Evolutionary conservation across 345 rosid genomes (phyloP), one percentile per base, ranked within the genome.

Genomic region (Geranium rotundifolium): DNA sequence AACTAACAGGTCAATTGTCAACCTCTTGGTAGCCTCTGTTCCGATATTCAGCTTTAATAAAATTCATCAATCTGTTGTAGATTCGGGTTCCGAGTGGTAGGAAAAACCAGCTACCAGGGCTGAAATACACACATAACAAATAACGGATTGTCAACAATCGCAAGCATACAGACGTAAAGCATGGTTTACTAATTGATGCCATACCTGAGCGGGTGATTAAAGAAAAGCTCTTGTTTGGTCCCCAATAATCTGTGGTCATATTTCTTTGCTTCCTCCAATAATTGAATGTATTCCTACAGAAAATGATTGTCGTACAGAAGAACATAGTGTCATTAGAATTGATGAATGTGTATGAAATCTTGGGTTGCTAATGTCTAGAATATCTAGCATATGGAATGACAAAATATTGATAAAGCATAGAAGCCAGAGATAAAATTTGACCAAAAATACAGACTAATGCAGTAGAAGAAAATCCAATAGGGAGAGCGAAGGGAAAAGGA

Each of bases 31-130:
- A 95, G 49, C 97, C 99, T 77, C 97, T 83, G 56, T 77, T 68
- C 85, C 95, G 75, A 62, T 88, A 90, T 67, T 88, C 84, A 55
- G 74, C 70, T 66, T 77, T 71, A 39, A 95, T 95, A 74, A 95
- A 95, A 7, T 78, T 86, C 86, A 82, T 75, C 54, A 95, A 65
- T 75, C 85, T 90, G 81, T 85, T 95, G 79, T 95, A 95, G 56
- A 95, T 73, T 66, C 91, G 84, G 69, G 96, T 75, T 57, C 99
- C 97, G 30, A 76, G 85, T 0, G 96, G 97, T 75, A 88, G 95
- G 77, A 95, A 88, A 79, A 95, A 95, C 92, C 89, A 95, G 78
- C 99, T 90, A 67, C 97, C 97, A 46, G 97, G 99, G 77, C 99
- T 95, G 87, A 71, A 76, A 77, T 65, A 50, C 66, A 68, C 29